Conservation (phyloP, 257 asterid species). For the Capsicum chinense region DNA sequence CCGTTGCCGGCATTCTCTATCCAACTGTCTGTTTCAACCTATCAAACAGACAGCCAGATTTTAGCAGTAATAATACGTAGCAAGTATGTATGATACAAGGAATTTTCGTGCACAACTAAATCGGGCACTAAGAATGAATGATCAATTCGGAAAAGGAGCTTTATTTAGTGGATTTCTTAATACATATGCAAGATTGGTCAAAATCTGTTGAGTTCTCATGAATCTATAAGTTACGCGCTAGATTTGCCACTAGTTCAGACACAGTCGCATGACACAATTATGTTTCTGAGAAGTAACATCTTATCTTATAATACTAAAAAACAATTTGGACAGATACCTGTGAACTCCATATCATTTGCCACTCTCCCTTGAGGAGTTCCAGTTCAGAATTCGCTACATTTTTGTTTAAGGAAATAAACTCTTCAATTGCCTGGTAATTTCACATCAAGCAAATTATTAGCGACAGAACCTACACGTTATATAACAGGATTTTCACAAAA, state of each 20-base stretch:
- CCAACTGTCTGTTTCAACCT: slow-evolving; percentile 97
- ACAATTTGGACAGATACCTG: slow-evolving; percentile 54
- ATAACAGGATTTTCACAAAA: neutral
- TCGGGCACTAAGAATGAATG: neutral
- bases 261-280: too few relatives aligned
- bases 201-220: too few relatives aligned
- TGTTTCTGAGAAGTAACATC: too few relatives aligned
- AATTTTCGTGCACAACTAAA: neutral
- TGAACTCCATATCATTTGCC: slow-evolving; percentile 94
- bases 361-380: slow-evolving; percentile 82
- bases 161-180: neutral
- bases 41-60: neutral
- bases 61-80: too few relatives aligned
- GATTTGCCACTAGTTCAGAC: neutral
- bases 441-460: slow-evolving; percentile 12
- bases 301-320: too few relatives aligned
- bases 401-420: slow-evolving; percentile 53
- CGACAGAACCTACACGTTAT: neutral
- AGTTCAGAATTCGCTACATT: slow-evolving; percentile 45
- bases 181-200: too few relatives aligned
- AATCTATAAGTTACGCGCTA: neutral
- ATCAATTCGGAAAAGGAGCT: neutral
- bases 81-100: neutral
- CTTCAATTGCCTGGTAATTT: slow-evolving; percentile 64
- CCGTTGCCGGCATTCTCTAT: slow-evolving; percentile 95